Evolutionary conservation across 202 grass and related monocot species (phyloP).

Genomic region (Schoenoplectus tabernaemontani): DNA sequence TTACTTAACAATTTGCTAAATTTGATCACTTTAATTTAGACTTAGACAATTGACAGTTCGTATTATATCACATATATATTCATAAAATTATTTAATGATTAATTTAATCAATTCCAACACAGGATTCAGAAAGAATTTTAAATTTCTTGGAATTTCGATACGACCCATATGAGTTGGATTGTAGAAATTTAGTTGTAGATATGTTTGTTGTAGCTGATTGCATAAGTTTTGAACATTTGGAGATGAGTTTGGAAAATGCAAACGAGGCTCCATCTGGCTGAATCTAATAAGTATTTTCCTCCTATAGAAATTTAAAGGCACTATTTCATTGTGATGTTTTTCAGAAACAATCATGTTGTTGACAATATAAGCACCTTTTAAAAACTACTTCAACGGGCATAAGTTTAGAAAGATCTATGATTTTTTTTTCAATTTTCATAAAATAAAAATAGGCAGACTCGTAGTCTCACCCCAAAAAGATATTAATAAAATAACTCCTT

Average conservation of each 20-base stretch:
- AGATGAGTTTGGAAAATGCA: slow-evolving; percentile 34
- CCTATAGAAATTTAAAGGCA: neutral
- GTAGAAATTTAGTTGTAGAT: slow-evolving; percentile 22
- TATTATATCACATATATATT: too few relatives aligned
- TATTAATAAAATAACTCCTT: too few relatives aligned
- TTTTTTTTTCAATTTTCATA: too few relatives aligned
- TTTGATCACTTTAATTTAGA: too few relatives aligned
- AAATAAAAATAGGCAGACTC: too few relatives aligned
- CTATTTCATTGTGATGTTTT: neutral
- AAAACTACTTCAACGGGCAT: neutral
- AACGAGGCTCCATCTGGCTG: slow-evolving; percentile 10
- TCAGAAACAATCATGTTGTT: neutral
- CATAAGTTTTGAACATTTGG: slow-evolving; percentile 22
- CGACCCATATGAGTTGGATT: slow-evolving; percentile 14
- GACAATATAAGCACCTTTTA: neutral
- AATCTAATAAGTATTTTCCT: slow-evolving; percentile 33
- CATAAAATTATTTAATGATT: too few relatives aligned
- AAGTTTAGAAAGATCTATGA: too few relatives aligned
- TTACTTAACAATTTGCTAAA: too few relatives aligned
- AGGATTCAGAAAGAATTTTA: slow-evolving; percentile 14
- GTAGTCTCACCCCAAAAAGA: too few relatives aligned
- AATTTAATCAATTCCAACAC: too few relatives aligned
- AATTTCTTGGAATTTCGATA: neutral
- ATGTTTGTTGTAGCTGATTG: neutral
- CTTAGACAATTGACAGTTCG: too few relatives aligned